Evolutionary conservation across 371 early-diverging fungal genomes (phyloP).

Genomic region (Apophysomyces sp.): DNA sequence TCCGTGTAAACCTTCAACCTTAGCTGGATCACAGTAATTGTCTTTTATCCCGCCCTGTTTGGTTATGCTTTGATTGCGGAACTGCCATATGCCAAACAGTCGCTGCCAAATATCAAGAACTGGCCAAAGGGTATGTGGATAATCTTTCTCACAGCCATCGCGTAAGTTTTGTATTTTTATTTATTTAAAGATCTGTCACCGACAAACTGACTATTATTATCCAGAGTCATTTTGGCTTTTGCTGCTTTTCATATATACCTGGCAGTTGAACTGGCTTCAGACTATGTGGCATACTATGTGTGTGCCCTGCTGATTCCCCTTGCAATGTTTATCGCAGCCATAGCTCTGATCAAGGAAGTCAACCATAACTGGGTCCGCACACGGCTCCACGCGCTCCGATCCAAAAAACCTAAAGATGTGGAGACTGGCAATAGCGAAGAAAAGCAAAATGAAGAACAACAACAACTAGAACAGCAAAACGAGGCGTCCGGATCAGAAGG

Average conservation of each 20-base stretch:
- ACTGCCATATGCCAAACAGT: slow-evolving; percentile 69
- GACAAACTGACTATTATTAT: not conserved
- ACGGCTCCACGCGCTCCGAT: slow-evolving; percentile 2
- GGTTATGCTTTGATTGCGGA: slow-evolving; percentile 68
- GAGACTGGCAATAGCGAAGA: slow-evolving; percentile 1
- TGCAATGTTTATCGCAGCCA: slow-evolving; percentile 38
- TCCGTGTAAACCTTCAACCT: too few species aligned
- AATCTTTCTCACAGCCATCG: slow-evolving; percentile 58
- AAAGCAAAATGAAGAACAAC: slow-evolving; percentile 15
- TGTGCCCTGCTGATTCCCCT: slow-evolving; percentile 57
- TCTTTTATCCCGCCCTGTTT: slow-evolving; percentile 75
- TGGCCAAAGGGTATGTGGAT: slow-evolving; percentile 77
- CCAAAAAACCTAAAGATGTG: not conserved
- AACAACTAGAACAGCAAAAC: slow-evolving; percentile 3
- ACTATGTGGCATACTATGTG: slow-evolving; percentile 59
- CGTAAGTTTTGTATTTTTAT: slow-evolving; percentile 17
- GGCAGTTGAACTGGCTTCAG: slow-evolving; percentile 28
- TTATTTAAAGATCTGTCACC: not conserved
- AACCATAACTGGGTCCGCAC: slow-evolving; percentile 39
- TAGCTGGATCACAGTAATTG: slow-evolving; percentile 72
- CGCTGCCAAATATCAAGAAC: slow-evolving; percentile 63
- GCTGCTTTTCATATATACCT: slow-evolving; percentile 62
- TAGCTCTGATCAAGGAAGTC: slow-evolving; percentile 44
- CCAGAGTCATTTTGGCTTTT: slow-evolving; percentile 53
- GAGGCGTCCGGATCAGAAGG: slow-evolving; percentile 7